phyloP scores from a whole-genome alignment of 2,329 filamentous ascomycete genomes.

The Aspergillus sp. region DNA sequence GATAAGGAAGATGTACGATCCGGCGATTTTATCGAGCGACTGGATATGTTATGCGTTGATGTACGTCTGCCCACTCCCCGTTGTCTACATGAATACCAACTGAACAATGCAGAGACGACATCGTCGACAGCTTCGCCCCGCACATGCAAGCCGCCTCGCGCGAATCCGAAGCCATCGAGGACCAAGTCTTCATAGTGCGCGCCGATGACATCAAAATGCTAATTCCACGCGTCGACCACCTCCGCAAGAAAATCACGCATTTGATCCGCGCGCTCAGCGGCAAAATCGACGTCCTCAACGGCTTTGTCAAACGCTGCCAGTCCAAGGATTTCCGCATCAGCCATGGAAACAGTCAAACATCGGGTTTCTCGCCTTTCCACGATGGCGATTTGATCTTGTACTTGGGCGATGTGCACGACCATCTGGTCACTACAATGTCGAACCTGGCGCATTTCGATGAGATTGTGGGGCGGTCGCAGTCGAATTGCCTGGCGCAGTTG shows the following conservation, averaged over 20 bases:
- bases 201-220: conserved; percentile 80
- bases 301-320: conserved; percentile 96
- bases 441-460: conserved; percentile 92
- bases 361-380: conserved; percentile 84
- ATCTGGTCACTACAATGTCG: conserved; percentile 96
- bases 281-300: conserved; percentile 91
- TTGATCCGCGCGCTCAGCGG: conserved; percentile 82
- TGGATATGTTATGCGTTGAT: conserved; percentile 99
- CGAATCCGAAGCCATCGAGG: conserved; percentile 85
- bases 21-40: conserved; percentile 82
- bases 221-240: conserved; percentile 73
- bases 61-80: conserved; percentile 42
- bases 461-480: conserved; percentile 84
- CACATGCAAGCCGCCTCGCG: conserved; percentile 74
- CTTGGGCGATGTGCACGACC: conserved; percentile 93
- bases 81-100: background rate
- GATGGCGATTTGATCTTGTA: conserved; percentile 93
- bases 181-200: conserved; percentile 85
- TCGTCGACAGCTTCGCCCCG: conserved; percentile 88
- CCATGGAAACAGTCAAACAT: conserved; percentile 49
- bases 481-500: conserved; percentile 89
- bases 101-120: conserved; percentile 61
- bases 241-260: conserved; percentile 87
- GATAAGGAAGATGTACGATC: conserved; percentile 82
- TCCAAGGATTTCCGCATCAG: conserved; percentile 38